Percentiles rank a stretch among this genome's conserved stretches.
Evolutionary conservation across 805 yeast genomes (phyloP).

Genomic region (Lipomyces lipofer): DNA sequence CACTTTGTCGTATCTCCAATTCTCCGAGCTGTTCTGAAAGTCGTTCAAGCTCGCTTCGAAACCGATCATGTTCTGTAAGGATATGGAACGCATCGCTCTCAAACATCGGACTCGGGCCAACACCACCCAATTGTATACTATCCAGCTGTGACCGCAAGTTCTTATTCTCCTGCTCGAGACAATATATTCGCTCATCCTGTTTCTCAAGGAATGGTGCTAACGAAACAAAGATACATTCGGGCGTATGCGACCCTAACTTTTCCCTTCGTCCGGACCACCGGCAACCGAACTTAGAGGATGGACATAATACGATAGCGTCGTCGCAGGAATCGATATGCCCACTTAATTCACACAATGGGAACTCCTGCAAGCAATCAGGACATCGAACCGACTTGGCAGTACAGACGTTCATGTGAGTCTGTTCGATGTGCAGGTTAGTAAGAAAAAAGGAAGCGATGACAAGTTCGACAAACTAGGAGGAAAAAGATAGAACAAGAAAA

Average conservation of each 20-base stretch:
- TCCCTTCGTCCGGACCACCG: slow-evolving; percentile 33
- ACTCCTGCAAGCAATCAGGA: slow-evolving; percentile 25
- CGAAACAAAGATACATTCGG: slow-evolving; percentile 35
- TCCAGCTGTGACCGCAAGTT: slow-evolving; percentile 36
- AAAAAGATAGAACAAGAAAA: slow-evolving; percentile 5
- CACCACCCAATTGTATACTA: too few relatives aligned
- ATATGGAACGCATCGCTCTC: slow-evolving; percentile 35
- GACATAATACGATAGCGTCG: slow-evolving; percentile 31
- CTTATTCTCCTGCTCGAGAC: slow-evolving; percentile 40
- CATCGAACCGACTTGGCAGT: slow-evolving; percentile 24
- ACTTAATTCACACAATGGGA: slow-evolving; percentile 18
- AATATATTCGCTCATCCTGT: slow-evolving; percentile 36
- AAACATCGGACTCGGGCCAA: slow-evolving; percentile 7
- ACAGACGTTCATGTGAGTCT: slow-evolving; percentile 16
- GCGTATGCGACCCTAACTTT: slow-evolving; percentile 31
- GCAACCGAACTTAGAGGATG: slow-evolving; percentile 38
- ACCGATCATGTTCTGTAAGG: slow-evolving; percentile 40
- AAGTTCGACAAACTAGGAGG: not conserved
- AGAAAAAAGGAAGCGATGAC: too few relatives aligned
- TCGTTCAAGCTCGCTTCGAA: slow-evolving; percentile 40
- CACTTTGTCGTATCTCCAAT: slow-evolving; percentile 38
- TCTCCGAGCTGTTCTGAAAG: slow-evolving; percentile 37
- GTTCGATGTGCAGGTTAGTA: not conserved
- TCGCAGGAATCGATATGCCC: slow-evolving; percentile 32
- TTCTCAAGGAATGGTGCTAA: slow-evolving; percentile 34